phyloP scores from a whole-genome alignment of 345 rosid species.

The Kernera saxatilis region DNA sequence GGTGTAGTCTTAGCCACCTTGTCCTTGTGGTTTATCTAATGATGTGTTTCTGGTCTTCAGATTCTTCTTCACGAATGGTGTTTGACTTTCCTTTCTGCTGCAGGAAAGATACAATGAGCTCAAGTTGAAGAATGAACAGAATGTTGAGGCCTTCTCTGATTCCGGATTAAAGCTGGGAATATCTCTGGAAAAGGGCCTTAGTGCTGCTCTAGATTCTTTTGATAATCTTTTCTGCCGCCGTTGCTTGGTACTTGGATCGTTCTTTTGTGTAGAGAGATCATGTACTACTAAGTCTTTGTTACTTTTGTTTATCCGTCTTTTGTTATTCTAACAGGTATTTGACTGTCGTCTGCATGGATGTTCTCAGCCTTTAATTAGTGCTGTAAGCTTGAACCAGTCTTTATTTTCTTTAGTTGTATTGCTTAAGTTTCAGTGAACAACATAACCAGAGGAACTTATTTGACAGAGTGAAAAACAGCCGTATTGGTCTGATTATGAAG shows the following conservation, averaged over 20 bases:
- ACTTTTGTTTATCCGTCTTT: slow-evolving; percentile 9
- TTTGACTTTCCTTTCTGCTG: slow-evolving; percentile 25
- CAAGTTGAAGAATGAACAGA: slow-evolving; percentile 48
- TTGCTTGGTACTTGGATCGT: slow-evolving; percentile 62
- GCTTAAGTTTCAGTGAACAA: slow-evolving; percentile 5
- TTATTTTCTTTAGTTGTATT: slow-evolving; percentile 10
- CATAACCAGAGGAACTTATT: slow-evolving; percentile 30
- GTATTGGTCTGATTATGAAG: slow-evolving; percentile 76
- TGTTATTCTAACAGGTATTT: slow-evolving; percentile 61
- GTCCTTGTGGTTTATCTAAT: neutral
- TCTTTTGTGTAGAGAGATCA: slow-evolving; percentile 9
- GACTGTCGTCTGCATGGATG: slow-evolving; percentile 99
- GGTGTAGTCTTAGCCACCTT: slow-evolving; percentile 41
- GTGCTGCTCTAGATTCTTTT: slow-evolving; percentile 93
- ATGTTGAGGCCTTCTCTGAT: slow-evolving; percentile 38
- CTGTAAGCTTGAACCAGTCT: slow-evolving; percentile 51
- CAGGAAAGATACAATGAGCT: slow-evolving; percentile 76
- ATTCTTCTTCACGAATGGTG: slow-evolving; percentile 9
- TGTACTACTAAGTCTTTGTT: neutral
- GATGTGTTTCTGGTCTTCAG: slow-evolving; percentile 8
- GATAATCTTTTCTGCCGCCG: slow-evolving; percentile 99
- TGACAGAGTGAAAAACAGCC: slow-evolving; percentile 84
- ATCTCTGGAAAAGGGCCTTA: slow-evolving; percentile 69
- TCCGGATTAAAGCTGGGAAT: slow-evolving; percentile 49
- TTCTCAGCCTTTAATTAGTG: slow-evolving; percentile 74